phyloP scores from a whole-genome alignment of 1,284 basidiomycete genomes.

The Cystobasidium slooffiae region DNA sequence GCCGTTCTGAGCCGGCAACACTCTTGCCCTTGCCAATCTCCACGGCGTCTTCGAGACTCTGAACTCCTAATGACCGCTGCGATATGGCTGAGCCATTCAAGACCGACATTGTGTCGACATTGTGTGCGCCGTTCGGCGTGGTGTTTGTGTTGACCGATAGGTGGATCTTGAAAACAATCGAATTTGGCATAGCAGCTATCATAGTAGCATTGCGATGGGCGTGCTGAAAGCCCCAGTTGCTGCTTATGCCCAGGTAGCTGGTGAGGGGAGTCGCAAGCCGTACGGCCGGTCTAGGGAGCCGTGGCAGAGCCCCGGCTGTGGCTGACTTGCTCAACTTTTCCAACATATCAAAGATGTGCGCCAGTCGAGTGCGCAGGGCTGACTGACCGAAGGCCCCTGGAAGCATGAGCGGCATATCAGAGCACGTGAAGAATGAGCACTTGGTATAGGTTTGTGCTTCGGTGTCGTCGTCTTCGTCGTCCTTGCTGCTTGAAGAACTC shows the following conservation, averaged over 20 bases:
- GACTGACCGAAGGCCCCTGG: constrained; percentile 75
- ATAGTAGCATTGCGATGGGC: background rate
- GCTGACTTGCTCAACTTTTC: constrained; percentile 47
- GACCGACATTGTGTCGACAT: background rate
- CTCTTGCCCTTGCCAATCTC: background rate
- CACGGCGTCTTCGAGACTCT: background rate
- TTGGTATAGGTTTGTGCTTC: constrained; percentile 1
- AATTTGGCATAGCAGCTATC: background rate
- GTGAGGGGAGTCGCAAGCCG: background rate
- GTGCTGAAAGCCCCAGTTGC: background rate
- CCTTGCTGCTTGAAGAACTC: constrained; percentile 67
- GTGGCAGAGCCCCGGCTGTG: background rate
- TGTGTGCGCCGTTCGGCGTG: background rate
- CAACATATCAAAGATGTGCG: constrained; percentile 53
- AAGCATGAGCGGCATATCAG: constrained; percentile 87
- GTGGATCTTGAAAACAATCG: background rate
- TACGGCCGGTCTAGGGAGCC: background rate
- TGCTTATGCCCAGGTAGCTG: too few relatives aligned
- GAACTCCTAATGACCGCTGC: background rate
- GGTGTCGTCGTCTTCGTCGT: constrained; percentile 32
- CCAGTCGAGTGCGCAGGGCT: constrained; percentile 15
- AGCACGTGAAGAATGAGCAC: constrained; percentile 78
- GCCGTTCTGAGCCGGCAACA: background rate
- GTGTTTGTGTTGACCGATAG: background rate
- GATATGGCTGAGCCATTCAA: background rate